Evolutionary conservation across 495 filamentous ascomycete species (phyloP).

Genomic region (Lineolata rhizophorae): DNA sequence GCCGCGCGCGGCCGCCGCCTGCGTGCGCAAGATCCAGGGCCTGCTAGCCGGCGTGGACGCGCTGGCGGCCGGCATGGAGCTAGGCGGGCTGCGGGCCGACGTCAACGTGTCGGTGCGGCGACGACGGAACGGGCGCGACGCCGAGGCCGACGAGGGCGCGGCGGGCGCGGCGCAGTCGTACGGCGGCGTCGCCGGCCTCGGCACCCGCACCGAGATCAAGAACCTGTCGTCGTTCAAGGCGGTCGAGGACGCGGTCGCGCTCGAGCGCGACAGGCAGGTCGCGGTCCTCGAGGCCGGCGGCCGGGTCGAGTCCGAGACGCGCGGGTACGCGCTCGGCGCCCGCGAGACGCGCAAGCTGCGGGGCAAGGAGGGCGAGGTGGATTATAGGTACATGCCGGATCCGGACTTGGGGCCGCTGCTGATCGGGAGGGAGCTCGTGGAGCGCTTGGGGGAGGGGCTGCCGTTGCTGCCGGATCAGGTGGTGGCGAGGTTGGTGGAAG

Average conservation of each 20-base stretch:
- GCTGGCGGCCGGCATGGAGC: constrained; percentile 76
- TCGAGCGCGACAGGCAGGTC: constrained; percentile 80
- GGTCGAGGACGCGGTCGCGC: constrained; percentile 78
- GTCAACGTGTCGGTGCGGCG: constrained; percentile 80
- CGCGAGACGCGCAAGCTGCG: constrained; percentile 54
- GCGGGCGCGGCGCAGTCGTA: constrained; percentile 18
- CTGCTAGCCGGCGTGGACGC: constrained; percentile 62
- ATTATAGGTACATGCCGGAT: constrained; percentile 97
- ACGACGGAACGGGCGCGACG: constrained; percentile 21
- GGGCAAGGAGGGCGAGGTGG: constrained; percentile 91
- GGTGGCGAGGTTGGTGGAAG: constrained; percentile 29
- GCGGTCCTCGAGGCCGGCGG: constrained; percentile 57
- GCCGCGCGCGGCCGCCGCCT: constrained; percentile 64
- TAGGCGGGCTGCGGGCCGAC: constrained; percentile 76
- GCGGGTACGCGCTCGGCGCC: constrained; percentile 73
- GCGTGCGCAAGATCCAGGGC: constrained; percentile 72
- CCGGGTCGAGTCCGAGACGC: constrained; percentile 62
- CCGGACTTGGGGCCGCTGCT: constrained; percentile 68
- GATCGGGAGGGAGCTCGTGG: constrained; percentile 47
- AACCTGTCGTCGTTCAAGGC: constrained; percentile 89
- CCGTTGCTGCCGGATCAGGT: constrained; percentile 51
- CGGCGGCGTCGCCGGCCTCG: constrained; percentile 35
- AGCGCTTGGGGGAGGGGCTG: constrained; percentile 32
- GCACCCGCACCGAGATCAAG: constrained; percentile 91
- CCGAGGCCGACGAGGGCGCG: constrained; percentile 17